A percentile compares a stretch with the other conserved stretches of the same genome.
These are phyloP conservation scores for Metarhizium anisopliae DNA, from an alignment of 2,329 filamentous ascomycete genomes.

Conservation along the genomic window DNA sequence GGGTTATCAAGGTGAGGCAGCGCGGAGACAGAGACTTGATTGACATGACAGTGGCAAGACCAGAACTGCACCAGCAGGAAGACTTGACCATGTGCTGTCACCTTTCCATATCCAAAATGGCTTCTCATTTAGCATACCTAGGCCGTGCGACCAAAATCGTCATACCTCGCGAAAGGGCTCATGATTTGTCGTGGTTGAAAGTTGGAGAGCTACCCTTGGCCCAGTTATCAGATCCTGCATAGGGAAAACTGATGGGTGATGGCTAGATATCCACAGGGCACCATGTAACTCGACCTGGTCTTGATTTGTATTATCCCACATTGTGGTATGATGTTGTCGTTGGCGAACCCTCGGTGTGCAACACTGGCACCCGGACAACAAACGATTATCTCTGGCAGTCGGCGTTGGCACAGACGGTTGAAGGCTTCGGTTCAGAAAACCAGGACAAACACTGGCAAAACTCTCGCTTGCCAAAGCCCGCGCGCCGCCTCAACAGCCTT, in stretches of 20 bases:
- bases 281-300: neutral
- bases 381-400: neutral
- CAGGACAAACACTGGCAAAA: neutral
- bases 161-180: neutral
- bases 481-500: neutral
- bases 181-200: neutral
- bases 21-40: no score
- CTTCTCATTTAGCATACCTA: neutral
- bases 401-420: neutral
- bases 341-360: neutral
- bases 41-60: no score
- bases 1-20: no score
- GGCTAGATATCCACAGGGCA: neutral
- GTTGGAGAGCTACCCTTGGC: neutral
- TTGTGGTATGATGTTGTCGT: neutral
- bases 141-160: neutral
- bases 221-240: neutral
- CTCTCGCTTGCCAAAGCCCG: conserved; percentile 1
- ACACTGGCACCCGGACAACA: no score
- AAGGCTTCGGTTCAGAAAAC: neutral
- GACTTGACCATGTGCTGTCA: no score
- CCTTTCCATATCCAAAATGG: neutral
- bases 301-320: neutral
- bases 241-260: neutral
- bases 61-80: no score